Evolutionary conservation across 2,329 filamentous ascomycete species (phyloP).

Genomic region (Penicillium sp.): DNA sequence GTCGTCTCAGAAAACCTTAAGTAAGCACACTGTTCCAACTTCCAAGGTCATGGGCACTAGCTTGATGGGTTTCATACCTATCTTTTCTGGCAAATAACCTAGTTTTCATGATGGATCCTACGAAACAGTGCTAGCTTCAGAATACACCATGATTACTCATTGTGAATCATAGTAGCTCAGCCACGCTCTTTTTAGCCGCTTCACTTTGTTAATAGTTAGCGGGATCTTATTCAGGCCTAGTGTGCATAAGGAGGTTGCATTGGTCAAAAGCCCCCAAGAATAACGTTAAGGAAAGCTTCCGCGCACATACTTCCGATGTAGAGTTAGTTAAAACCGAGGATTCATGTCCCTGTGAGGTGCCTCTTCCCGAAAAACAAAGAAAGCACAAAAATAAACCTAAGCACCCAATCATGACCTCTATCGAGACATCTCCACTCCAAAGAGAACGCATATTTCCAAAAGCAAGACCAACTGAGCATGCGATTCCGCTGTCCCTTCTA

Average conservation of each 20-base stretch:
- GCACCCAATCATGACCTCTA: background rate
- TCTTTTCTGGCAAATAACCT: too few relatives aligned
- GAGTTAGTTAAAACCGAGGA: background rate
- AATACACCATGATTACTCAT: background rate
- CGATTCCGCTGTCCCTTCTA: slow-evolving; percentile 25
- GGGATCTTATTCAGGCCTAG: background rate
- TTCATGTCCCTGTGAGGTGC: background rate
- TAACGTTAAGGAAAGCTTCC: too few relatives aligned
- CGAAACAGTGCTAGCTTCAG: too few relatives aligned
- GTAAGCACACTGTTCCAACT: background rate
- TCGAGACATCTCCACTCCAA: background rate
- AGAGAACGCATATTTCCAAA: slow-evolving; percentile 23
- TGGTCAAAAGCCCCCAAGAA: background rate
- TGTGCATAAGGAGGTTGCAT: background rate
- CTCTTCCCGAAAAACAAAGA: background rate
- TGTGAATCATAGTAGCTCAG: background rate
- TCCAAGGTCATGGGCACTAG: too few relatives aligned
- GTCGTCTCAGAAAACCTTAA: background rate
- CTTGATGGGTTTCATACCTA: too few relatives aligned
- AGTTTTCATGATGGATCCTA: too few relatives aligned
- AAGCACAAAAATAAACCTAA: background rate
- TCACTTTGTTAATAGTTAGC: background rate
- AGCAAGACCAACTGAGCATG: slow-evolving; percentile 10
- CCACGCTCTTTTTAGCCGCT: background rate
- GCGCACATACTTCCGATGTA: too few relatives aligned